phyloP scores from a whole-genome alignment of 2,329 filamentous ascomycete genomes.

The Pseudogymnoascus sp. region DNA sequence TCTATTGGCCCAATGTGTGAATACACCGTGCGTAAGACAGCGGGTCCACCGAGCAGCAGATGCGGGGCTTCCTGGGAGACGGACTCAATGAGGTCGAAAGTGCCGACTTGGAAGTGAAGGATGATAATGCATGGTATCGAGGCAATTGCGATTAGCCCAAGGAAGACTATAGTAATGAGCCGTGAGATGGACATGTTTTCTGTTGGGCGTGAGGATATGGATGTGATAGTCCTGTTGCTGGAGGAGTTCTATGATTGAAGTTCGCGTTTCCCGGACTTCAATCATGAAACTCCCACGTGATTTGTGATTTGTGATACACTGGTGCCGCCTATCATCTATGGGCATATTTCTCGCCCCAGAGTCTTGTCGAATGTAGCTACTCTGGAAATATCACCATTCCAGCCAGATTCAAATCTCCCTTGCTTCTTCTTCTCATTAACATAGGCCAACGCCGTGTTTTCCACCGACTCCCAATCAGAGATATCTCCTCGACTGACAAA shows the following conservation, averaged over 20 bases:
- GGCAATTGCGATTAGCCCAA: neutral
- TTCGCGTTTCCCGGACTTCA: too few species aligned
- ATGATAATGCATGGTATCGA: slow-evolving; percentile 1
- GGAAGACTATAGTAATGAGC: neutral
- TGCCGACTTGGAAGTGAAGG: neutral
- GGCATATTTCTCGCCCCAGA: neutral
- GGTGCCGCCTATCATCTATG: neutral
- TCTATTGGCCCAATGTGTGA: slow-evolving; percentile 17
- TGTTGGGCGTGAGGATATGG: neutral
- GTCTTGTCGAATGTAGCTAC: neutral
- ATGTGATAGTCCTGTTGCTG: neutral
- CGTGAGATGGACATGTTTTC: neutral
- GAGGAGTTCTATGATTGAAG: neutral
- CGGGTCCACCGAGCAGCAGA: neutral
- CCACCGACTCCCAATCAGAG: neutral
- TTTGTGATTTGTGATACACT: neutral
- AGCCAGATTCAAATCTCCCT: neutral
- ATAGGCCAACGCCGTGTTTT: neutral
- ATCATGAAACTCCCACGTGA: neutral
- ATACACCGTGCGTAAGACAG: neutral
- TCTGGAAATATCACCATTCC: neutral
- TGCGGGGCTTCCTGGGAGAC: neutral
- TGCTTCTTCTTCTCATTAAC: neutral
- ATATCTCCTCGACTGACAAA: neutral
- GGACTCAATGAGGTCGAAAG: neutral